Percentiles rank a stretch among this genome's conserved stretches.
phyloP scores from a whole-genome alignment of 73 alveolate genomes.

The Tetrahymena malaccensis region DNA sequence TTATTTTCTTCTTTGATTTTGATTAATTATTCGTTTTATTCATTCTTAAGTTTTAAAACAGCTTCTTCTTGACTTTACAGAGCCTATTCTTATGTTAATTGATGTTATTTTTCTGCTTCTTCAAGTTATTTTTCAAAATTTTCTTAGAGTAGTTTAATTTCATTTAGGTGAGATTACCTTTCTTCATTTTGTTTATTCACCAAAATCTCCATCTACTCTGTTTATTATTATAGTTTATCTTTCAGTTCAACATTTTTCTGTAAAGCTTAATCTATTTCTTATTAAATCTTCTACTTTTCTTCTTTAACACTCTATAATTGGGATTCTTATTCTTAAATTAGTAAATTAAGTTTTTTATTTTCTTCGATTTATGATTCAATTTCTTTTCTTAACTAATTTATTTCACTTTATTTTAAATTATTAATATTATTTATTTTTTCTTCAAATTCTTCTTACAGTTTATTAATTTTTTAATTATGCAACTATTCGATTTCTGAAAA shows the following conservation, averaged over 20 bases:
- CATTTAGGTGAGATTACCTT: neutral
- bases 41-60: neutral
- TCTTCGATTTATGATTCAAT: neutral
- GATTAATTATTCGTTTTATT: neutral
- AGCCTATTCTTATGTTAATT: neutral
- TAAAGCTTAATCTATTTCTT: neutral
- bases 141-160: neutral
- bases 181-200: neutral
- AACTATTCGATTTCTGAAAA: neutral
- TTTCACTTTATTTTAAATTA: neutral
- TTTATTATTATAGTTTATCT: neutral
- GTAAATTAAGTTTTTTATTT: neutral
- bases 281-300: neutral
- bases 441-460: neutral
- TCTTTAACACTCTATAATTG: neutral
- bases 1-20: neutral
- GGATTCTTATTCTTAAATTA: neutral
- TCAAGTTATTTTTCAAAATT: neutral
- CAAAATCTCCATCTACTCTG: neutral
- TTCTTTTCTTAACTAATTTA: no score
- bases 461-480: neutral
- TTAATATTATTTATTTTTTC: neutral
- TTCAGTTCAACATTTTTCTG: neutral
- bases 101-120: neutral
- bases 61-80: neutral